Evolutionary conservation across 2,329 filamentous ascomycete genomes (phyloP), one percentile per base, ranked within the genome.

Genomic region (Fusarium albidum): DNA sequence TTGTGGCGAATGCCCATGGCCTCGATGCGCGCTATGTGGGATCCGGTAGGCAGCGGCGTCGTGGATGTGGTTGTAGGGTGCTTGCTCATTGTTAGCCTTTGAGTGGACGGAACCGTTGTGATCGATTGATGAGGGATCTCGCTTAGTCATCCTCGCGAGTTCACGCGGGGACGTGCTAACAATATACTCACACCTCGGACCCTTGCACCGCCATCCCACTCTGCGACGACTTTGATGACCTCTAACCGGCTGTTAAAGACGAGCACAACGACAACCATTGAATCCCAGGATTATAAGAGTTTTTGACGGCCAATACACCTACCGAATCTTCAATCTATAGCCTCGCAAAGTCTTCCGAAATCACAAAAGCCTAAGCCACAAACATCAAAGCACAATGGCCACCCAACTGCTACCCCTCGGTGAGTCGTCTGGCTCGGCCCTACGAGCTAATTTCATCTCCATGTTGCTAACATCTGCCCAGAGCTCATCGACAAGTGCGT

Each of bases 401-500:
- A 89, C 89, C 51, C 88, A 91, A 75, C 82, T 92, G 49, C 81
- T 92, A 48, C 89, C 88, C 48, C 77, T 91, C 65, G 88, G 88
- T 90, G 74, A 66, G 75, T 27, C 41, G 27, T 37, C 43, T 31
- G 17, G 29, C 18, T 35, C n/a, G 41, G 18, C 35, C 15, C 27
- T 28, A 46, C 32, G 17, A 15, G 26, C 47, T 29, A 35, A 35
- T 25, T 41, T 34, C 49, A 9, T 25, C 43, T 27, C 37, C 27
- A 25, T 18, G 14, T 27, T 27, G 21, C 65, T 71, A 54, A 71
- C 64, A 47, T 12, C 21, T 37, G 25, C 9, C 14, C 70, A 96
- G 95, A 99, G 77, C 86, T 99, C 72, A 98, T 99, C 75, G 95
- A 99, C 81, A 97, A 97, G 77, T 99, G 95, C 73, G 93, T 99